Evolutionary conservation across 176 grass and related monocot species (phyloP), one percentile per base, ranked within the genome.

Genomic region (Microstegium vimineum): DNA sequence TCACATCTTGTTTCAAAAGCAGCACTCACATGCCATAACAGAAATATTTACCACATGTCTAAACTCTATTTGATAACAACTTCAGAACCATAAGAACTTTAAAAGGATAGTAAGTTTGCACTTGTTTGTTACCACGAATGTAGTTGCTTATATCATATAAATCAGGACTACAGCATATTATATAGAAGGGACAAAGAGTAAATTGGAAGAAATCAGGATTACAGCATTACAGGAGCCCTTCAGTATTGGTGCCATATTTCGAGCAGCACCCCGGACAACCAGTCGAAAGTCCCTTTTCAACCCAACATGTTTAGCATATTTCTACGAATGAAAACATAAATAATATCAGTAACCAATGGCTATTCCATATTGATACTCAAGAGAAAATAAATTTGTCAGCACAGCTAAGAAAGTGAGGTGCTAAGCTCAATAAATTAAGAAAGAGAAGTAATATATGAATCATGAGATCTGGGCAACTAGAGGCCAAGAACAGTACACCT

Each of bases 251-350:
- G 69, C 96, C 96, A 98, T 98, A 81, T 98, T 98, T 42, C 90
- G 87, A 90, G 96, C 96, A 86, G 87, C 90, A 34, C 96, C 96
- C 85, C 96, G 93, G 40, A 98, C 96, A 80, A 98, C 96, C 76
- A 98, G 76, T 66, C 90, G 90, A 33, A 98, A 98, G 70, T 98
- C 87, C 76, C 95, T 98, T 93, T 93, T 99, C 73, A 90, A 85
- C 38, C 96, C 96, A 76, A 99, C 93, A 93, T 95, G 57, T 82
- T 95, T 99, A 35, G 91, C 96, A 85, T 99, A 99, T 85, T 90
- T 99, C 96, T 98, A 49, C 73, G 81, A 37, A 76, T n/a, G 11
- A 62, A 80, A 93, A 69, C 69, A 77, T 32, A 66, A 26, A 51
- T 34, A 70, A 49, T 16, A 51, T 76, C 43, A 89, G 15, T 52